Base-by-base conservation (phyloP, 2,329 filamentous ascomycete genomes). In the Capronia americana region DNA sequence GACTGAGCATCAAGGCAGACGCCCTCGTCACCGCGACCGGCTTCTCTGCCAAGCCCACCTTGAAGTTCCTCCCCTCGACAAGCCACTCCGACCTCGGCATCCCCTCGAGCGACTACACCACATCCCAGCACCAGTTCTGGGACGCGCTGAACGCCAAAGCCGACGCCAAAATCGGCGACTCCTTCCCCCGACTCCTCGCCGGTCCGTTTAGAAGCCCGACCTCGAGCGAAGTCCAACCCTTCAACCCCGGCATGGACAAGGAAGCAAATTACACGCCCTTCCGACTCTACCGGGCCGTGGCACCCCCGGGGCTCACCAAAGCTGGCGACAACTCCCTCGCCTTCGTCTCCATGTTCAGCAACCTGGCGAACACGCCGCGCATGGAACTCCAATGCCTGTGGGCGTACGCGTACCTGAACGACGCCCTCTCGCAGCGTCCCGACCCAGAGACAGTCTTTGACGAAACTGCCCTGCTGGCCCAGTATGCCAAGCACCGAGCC, bases 401-500 rank as follows among this genome's bases (percentile, higher is more conserved):
- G 88, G 82, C 90, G 32, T 80, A 83, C 0, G 88, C 90, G 0
- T 92, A 87, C 73, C 84, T 93, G 28, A 71, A 56, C 12, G 76
- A 79, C n/a, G 77, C 81, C 44, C 76, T 91, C 3, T 75, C 67
- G 51, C 61, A 63, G 41, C 24, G 23, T 34, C 53, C 53, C 28
- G 50, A 66, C 56, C 55, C 72, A 24, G 59, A 24, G 70, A 79
- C 75, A 58, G 72, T 88, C 11, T 77, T 79, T 3, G 80, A 79
- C 72, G 84, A 90, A 71, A 86, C 88, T 0, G 83, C 88, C 26
- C 78, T 92, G 55, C 83, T 90, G 73, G 87, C 84, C 23, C 86
- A 90, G 44, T 94, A 90, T 74, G 88, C 89, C 4, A 87, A 84
- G 69, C 89, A 88, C 85, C 83, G 91, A 28, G 91, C 90, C 72